phyloP scores from a whole-genome alignment of 1,139 yeast species.

The Hansenula sp. region DNA sequence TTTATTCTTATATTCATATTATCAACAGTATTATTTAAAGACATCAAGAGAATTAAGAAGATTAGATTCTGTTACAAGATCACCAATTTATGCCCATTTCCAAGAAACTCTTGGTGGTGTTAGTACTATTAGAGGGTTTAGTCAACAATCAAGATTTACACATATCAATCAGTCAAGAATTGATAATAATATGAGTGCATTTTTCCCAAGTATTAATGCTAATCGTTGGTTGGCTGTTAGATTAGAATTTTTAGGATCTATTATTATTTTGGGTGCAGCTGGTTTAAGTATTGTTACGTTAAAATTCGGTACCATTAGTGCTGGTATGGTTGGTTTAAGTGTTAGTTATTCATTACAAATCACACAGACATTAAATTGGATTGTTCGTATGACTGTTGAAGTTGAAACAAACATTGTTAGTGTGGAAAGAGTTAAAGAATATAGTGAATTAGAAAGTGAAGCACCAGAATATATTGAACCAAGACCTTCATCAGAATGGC shows the following conservation, averaged over 20 bases:
- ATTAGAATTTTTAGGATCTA: conserved; percentile 83
- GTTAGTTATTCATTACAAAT: conserved; percentile 89
- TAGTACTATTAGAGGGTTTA: conserved; percentile 84
- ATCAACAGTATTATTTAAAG: conserved; percentile 84
- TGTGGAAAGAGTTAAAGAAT: conserved; percentile 91
- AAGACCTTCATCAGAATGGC: conserved; percentile 79
- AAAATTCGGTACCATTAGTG: conserved; percentile 63
- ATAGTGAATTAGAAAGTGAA: conserved; percentile 69
- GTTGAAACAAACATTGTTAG: conserved; percentile 96
- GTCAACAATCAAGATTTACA: conserved; percentile 69
- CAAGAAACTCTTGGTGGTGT: conserved; percentile 94
- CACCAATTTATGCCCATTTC: conserved; percentile 95
- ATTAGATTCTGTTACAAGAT: conserved; percentile 86
- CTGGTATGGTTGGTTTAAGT: conserved; percentile 92
- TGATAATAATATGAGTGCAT: conserved; percentile 86
- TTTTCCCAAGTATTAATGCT: conserved; percentile 88
- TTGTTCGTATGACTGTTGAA: conserved; percentile 96
- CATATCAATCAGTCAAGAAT: conserved; percentile 72
- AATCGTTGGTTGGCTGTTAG: conserved; percentile 97
- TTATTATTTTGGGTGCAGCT: conserved; percentile 83
- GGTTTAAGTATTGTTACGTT: conserved; percentile 72
- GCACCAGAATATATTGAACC: conserved; percentile 75
- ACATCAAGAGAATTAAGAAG: conserved; percentile 95
- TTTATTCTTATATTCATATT: conserved; percentile 67
- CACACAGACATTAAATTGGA: conserved; percentile 94